phyloP scores from a whole-genome alignment of 176 grass and related monocot species.

The Oryza nivara region DNA sequence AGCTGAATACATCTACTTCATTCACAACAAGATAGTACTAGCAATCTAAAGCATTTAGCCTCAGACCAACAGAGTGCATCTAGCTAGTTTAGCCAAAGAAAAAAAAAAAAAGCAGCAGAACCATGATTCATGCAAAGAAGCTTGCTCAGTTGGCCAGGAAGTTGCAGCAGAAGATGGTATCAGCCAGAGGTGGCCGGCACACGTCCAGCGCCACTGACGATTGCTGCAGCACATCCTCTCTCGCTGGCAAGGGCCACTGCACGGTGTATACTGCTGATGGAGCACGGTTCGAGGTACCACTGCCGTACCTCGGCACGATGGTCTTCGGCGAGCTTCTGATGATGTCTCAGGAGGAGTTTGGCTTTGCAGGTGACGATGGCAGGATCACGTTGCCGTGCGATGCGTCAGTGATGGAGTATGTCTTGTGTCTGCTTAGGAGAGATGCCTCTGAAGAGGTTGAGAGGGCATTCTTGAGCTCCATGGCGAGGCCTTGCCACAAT shows the following conservation, averaged over 20 bases:
- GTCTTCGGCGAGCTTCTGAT: slow-evolving; percentile 42
- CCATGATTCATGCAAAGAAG: slow-evolving; percentile 52
- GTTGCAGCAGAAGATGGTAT: slow-evolving; percentile 42
- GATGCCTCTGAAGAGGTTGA: slow-evolving; percentile 47
- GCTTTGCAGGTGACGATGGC: slow-evolving; percentile 32
- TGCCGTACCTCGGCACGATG: slow-evolving; percentile 13
- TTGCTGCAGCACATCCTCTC: neutral
- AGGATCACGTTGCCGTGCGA: slow-evolving; percentile 63
- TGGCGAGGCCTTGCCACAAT: slow-evolving; percentile 37
- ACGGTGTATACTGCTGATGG: slow-evolving; percentile 24
- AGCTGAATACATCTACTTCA: slow-evolving; percentile 8
- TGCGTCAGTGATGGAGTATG: slow-evolving; percentile 48
- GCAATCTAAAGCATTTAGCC: neutral
- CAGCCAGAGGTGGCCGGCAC: neutral
- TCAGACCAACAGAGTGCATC: neutral
- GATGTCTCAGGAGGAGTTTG: slow-evolving; percentile 49
- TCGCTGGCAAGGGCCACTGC: slow-evolving; percentile 22
- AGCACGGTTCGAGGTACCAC: slow-evolving; percentile 38
- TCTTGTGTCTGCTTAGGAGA: slow-evolving; percentile 48
- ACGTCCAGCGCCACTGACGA: neutral
- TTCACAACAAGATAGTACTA: neutral
- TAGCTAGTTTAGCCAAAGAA: neutral
- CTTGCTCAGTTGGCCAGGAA: slow-evolving; percentile 50
- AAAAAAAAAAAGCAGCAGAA: neutral
- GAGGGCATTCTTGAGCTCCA: slow-evolving; percentile 51